Conservation (phyloP, 2,329 filamentous ascomycete genomes). For the Elsinoe fawcettii region DNA sequence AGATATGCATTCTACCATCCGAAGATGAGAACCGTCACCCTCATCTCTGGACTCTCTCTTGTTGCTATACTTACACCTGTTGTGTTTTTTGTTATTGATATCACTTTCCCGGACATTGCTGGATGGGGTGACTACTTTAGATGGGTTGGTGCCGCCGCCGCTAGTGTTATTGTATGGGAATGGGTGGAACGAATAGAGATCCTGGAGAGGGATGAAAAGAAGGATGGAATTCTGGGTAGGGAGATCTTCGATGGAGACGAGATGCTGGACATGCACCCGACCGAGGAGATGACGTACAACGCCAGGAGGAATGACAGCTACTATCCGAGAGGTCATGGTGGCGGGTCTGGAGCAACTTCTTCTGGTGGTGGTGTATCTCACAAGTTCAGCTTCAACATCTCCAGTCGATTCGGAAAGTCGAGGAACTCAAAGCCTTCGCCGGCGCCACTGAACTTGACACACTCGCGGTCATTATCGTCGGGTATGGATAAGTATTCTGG, state of each 20-base stretch:
- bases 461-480: conserved; percentile 11
- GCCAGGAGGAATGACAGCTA: conserved; percentile 18
- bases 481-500: conserved; percentile 6
- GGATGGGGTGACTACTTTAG: conserved; percentile 93
- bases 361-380: conserved; percentile 13
- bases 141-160: conserved; percentile 91
- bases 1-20: conserved; percentile 85
- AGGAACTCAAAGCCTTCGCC: neutral
- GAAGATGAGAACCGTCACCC: conserved; percentile 79
- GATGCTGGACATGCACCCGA: conserved; percentile 65
- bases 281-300: conserved; percentile 46
- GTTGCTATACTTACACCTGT: conserved; percentile 79
- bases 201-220: conserved; percentile 84
- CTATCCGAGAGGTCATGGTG: conserved; percentile 25
- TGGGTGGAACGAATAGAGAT: conserved; percentile 96
- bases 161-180: conserved; percentile 96
- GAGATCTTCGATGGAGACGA: conserved; percentile 93
- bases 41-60: conserved; percentile 72
- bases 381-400: conserved; percentile 21
- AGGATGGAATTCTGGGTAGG: conserved; percentile 81
- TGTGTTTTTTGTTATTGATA: conserved; percentile 88
- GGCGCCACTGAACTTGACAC: neutral
- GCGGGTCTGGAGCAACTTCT: conserved; percentile 24
- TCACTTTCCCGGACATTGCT: conserved; percentile 74
- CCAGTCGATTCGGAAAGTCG: conserved; percentile 24